A percentile compares a stretch with the other conserved stretches of the same genome.
Evolutionary conservation across 2,329 filamentous ascomycete species (phyloP).

Genomic region (Chaetomium sp.): DNA sequence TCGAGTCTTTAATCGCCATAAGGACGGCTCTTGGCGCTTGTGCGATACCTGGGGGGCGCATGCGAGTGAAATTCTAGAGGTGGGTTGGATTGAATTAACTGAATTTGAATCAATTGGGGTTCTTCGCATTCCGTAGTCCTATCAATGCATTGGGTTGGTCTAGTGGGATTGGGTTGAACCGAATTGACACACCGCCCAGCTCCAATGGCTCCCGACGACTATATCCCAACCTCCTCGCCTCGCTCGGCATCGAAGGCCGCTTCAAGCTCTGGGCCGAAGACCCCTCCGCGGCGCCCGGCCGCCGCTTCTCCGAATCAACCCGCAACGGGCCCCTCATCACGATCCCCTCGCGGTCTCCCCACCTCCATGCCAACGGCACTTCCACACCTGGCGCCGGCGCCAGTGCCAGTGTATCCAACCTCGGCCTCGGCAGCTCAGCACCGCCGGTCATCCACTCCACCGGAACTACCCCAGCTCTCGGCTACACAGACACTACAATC

Average conservation of each 20-base stretch:
- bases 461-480: no score
- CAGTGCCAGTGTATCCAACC: neutral
- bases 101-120: no score
- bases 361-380: constrained; percentile 16
- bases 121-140: no score
- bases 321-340: constrained; percentile 23
- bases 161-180: neutral
- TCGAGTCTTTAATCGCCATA: constrained; percentile 81
- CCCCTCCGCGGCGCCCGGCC: constrained; percentile 68
- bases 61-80: constrained; percentile 82
- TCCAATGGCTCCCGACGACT: constrained; percentile 93
- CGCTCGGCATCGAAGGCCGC: constrained; percentile 80
- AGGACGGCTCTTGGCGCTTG: constrained; percentile 68
- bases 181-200: constrained; percentile 40
- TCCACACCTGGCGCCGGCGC: constrained; percentile 5
- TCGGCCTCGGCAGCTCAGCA: no score
- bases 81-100: constrained; percentile 40
- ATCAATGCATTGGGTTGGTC: no score
- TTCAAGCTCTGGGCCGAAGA: constrained; percentile 94
- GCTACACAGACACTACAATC: no score
- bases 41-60: constrained; percentile 88
- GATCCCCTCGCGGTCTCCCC: constrained; percentile 11
- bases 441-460: no score
- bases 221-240: constrained; percentile 78
- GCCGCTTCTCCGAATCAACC: constrained; percentile 62